Evolutionary conservation across 257 asterid species (phyloP).

Genomic region (Galeopsis tetrahit): DNA sequence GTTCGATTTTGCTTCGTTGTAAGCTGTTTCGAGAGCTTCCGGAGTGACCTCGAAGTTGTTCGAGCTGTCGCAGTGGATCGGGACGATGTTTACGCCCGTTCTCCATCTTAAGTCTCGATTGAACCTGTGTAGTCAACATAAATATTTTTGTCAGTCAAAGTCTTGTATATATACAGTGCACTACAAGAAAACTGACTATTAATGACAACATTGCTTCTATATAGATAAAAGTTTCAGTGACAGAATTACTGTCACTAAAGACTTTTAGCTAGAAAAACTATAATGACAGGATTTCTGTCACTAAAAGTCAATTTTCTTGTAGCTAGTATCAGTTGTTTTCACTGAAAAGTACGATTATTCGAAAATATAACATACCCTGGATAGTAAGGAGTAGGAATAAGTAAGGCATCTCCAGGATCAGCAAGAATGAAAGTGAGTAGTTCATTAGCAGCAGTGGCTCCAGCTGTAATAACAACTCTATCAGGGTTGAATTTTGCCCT

Average conservation of each 20-base stretch:
- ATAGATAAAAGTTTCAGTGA: too few relatives aligned
- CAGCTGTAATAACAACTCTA: constrained; percentile 85
- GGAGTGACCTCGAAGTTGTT: constrained; percentile 51
- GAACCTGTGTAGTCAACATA: constrained; percentile 30
- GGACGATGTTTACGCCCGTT: constrained; percentile 54
- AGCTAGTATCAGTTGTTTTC: too few relatives aligned
- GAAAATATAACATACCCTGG: constrained; percentile 64
- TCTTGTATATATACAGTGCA: too few relatives aligned
- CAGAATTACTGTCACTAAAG: too few relatives aligned
- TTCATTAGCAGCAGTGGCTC: constrained; percentile 94
- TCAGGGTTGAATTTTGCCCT: constrained; percentile 76
- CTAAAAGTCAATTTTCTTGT: too few relatives aligned
- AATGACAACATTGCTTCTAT: too few relatives aligned
- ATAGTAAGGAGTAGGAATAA: constrained; percentile 91
- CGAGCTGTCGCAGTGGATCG: constrained; percentile 53
- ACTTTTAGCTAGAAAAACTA: too few relatives aligned
- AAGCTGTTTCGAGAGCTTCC: constrained; percentile 45
- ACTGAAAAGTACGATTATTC: too few relatives aligned
- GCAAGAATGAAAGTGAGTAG: constrained; percentile 82
- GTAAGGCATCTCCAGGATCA: constrained; percentile 83
- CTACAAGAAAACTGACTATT: too few relatives aligned
- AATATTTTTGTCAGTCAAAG: too few relatives aligned
- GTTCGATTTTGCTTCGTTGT: constrained; percentile 37
- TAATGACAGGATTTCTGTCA: too few relatives aligned
- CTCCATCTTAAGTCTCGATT: constrained; percentile 55